A percentile compares a stretch with the other conserved stretches of the same genome.
Evolutionary conservation across 2,329 filamentous ascomycete species (phyloP).

Genomic region (Microdochium bolleyi): DNA sequence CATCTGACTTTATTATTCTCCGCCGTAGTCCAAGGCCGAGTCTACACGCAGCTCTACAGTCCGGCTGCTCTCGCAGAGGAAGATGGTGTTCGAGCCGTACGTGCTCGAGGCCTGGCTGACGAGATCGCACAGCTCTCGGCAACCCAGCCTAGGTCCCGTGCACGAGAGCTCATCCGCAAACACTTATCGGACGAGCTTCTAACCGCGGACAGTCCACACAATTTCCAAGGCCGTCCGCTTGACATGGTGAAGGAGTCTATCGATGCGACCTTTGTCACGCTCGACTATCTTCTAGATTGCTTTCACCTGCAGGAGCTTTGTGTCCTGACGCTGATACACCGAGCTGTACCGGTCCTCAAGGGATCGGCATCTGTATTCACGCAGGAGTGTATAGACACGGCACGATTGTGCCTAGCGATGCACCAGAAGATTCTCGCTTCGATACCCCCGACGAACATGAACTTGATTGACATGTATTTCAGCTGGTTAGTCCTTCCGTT

Average conservation of each 20-base stretch:
- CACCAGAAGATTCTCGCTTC: slow-evolving; percentile 37
- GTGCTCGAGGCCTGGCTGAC: neutral
- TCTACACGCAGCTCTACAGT: neutral
- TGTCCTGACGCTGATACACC: slow-evolving; percentile 42
- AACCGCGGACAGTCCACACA: neutral
- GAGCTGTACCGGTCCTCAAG: slow-evolving; percentile 38
- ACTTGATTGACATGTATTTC: slow-evolving; percentile 38
- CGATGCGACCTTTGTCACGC: neutral
- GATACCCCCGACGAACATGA: slow-evolving; percentile 25
- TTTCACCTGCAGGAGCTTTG: slow-evolving; percentile 17
- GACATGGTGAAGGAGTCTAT: neutral
- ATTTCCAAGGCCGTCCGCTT: neutral
- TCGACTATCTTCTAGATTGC: neutral
- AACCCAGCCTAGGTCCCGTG: neutral
- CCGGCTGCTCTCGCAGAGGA: neutral
- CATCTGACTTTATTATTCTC: neutral
- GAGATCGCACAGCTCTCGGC: neutral
- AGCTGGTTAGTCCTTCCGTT: slow-evolving; percentile 34
- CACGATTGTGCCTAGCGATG: slow-evolving; percentile 36
- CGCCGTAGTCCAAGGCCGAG: neutral
- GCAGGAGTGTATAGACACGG: slow-evolving; percentile 38
- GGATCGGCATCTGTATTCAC: slow-evolving; percentile 35
- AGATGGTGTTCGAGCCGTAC: neutral
- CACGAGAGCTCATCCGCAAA: neutral
- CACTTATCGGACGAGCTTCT: neutral